phyloP scores from a whole-genome alignment of 202 grass and related monocot species.

The Dendrocalamus latiflorus region DNA sequence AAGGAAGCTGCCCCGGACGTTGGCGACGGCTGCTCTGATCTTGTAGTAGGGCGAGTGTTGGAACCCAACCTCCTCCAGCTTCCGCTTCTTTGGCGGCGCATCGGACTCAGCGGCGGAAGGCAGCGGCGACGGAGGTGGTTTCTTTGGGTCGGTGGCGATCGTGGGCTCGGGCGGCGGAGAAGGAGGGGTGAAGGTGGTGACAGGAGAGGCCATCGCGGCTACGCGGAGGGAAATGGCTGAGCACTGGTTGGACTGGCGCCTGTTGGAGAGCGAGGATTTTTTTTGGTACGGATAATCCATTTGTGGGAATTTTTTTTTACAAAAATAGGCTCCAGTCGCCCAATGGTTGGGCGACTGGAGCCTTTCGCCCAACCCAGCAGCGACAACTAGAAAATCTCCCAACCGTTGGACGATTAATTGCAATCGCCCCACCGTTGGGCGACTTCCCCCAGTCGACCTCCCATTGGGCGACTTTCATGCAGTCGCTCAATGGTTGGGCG shows the following conservation, averaged over 20 bases:
- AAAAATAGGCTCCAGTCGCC: no score
- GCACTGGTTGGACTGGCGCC: not conserved
- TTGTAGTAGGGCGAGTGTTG: slow-evolving; percentile 48
- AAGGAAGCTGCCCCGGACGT: slow-evolving; percentile 48
- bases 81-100: slow-evolving; percentile 34
- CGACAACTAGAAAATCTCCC: no score
- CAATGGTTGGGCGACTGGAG: no score
- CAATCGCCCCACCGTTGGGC: no score
- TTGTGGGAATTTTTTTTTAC: no score
- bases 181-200: not conserved
- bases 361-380: no score
- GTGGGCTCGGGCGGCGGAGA: not conserved
- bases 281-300: no score
- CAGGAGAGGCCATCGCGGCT: not conserved
- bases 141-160: not conserved
- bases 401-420: no score
- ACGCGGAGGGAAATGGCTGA: not conserved
- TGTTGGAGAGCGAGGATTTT: not conserved
- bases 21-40: slow-evolving; percentile 49
- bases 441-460: no score
- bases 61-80: slow-evolving; percentile 56
- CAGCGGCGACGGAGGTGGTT: not conserved
- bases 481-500: no score
- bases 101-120: not conserved
- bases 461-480: no score